Evolutionary conservation across 805 yeast genomes (phyloP), one percentile per base, ranked within the genome.

Genomic region (Martiniozyma abietophila): DNA sequence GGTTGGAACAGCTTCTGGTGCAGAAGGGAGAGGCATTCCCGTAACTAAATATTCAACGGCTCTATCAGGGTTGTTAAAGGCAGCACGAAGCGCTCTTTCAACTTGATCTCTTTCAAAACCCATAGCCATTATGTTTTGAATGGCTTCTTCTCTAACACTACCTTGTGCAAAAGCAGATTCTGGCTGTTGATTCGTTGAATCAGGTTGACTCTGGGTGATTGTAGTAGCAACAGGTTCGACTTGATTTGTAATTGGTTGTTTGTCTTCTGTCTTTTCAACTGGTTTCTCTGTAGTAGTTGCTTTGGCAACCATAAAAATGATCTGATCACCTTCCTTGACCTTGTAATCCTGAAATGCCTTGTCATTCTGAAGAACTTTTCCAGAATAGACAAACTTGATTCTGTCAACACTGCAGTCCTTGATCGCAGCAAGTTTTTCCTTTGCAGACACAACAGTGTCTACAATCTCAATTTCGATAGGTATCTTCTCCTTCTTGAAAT

Each of bases 21-120:
- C 37, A 21, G 42, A 39, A 9, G 53, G 34, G 6, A 17, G 50
- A 45, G 18, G 51, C 28, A 89, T 73, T 3, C 96, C 97, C 30
- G 88, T 84, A 44, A 92, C 64, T 32, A 92, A 66, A 56, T 89
- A 88, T 56, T 92, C 98, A 10, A 92, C 97, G 0, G 98, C 98
- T 50, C 98, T 76, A 55, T 89, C 97, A 15, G 98, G 97, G 59
- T 92, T 88, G 62, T 89, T 89, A 64, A 76, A 92, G 1, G 98
- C 97, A 11, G 95, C 95, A 48, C 94, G 76, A 54, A 92, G 64
- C 0, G 98, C 98, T 29, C 76, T 72, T 59, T 84, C 94, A 18
- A 85, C 96, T 53, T 84, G 83, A 12, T 74, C 70, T 48, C 94
- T 76, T 33, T 80, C 84, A 53, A 86, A 92, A 7, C 98, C 98